These are phyloP conservation scores for Colletotrichum gigasporum DNA, from an alignment of 2,329 filamentous ascomycete species.

Conservation along the genomic window DNA sequence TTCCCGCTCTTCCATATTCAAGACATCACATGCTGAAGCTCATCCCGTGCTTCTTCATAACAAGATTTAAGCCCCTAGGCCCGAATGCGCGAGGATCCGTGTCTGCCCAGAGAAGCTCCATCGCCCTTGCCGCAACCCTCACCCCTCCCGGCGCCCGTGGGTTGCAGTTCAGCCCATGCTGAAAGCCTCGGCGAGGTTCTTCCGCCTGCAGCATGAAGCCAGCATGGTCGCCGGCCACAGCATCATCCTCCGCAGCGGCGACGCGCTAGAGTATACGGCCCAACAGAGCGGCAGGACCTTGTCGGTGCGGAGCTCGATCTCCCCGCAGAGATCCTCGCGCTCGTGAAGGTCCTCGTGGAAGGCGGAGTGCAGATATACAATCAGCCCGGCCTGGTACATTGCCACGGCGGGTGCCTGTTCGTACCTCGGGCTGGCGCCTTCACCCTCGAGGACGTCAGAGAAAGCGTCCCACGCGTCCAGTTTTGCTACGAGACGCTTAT, in stretches of 20 bases:
- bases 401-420: not conserved
- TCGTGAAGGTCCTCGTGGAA: not conserved
- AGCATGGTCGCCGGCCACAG: not conserved
- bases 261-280: not conserved
- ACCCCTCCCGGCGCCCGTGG: not conserved
- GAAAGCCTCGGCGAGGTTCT: not conserved
- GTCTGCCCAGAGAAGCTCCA: not conserved
- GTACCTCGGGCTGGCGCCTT: not conserved
- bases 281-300: not conserved
- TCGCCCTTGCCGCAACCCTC: not conserved
- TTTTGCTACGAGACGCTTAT: not conserved
- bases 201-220: not conserved
- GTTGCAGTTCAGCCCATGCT: not conserved
- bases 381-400: not conserved
- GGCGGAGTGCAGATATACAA: not conserved
- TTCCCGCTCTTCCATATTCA: too few relatives aligned
- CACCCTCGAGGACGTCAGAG: not conserved
- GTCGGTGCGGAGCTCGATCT: not conserved
- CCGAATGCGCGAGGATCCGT: not conserved
- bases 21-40: slow-evolving; percentile 4
- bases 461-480: not conserved
- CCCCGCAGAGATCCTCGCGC: not conserved
- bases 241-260: not conserved
- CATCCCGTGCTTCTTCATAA: slow-evolving; percentile 3
- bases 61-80: not conserved